Conservation (phyloP, 306 rosid species). For the Inga laurina region DNA sequence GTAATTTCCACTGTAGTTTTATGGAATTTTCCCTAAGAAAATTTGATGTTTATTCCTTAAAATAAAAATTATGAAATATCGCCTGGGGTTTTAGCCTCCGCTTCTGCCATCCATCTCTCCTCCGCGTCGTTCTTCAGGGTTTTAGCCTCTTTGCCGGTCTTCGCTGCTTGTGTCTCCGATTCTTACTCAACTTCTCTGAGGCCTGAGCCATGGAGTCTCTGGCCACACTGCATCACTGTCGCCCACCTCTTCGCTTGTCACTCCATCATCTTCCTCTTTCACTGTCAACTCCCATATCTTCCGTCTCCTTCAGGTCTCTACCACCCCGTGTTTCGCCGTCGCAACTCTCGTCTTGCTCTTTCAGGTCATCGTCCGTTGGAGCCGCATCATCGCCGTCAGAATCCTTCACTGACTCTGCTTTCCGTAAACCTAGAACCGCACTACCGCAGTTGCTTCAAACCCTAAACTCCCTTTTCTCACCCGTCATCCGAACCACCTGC, state of each 20-base stretch:
- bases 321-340: constrained; percentile 1
- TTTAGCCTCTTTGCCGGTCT: not conserved
- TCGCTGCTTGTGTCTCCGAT: not conserved
- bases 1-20: too few relatives aligned
- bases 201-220: constrained; percentile 61
- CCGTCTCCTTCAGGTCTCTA: constrained; percentile 31
- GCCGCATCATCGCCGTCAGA: constrained; percentile 34
- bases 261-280: constrained; percentile 55
- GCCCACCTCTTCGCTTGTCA: constrained; percentile 51
- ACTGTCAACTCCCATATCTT: constrained; percentile 37
- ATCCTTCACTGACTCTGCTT: not conserved
- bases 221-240: constrained; percentile 38
- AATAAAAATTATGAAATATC: not conserved
- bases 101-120: not conserved
- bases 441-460: constrained; percentile 36
- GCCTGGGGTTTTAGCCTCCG: not conserved
- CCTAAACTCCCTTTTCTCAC: constrained; percentile 41
- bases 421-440: constrained; percentile 20
- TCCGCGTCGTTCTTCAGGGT: not conserved
- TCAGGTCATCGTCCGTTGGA: constrained; percentile 36
- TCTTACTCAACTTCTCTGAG: not conserved
- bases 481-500: constrained; percentile 53
- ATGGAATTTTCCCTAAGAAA: too few relatives aligned
- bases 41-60: not conserved
- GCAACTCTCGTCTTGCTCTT: constrained; percentile 37